Conservation (phyloP, 371 early-diverging fungal species). For the Mycotypha africana region DNA sequence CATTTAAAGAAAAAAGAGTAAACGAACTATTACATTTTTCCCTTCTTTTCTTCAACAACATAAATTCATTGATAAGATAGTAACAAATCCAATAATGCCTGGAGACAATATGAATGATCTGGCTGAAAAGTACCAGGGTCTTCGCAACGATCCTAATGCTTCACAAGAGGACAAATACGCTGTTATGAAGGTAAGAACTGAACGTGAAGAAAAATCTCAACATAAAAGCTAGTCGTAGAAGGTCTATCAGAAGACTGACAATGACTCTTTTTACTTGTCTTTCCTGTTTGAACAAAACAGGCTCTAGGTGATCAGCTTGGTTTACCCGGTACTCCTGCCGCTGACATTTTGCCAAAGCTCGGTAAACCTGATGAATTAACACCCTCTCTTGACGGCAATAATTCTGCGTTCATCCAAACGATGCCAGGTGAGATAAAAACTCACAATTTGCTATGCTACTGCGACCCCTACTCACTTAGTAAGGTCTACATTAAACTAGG, state of each 20-base stretch:
- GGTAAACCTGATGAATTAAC: conserved; percentile 52
- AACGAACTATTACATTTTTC: not conserved
- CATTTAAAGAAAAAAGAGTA: not conserved
- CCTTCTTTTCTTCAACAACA: not conserved
- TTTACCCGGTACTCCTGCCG: conserved; percentile 37
- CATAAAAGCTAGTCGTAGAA: no score
- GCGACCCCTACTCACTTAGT: not conserved
- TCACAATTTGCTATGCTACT: conserved; percentile 4
- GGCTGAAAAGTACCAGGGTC: conserved; percentile 31
- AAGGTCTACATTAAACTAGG: conserved; percentile 6
- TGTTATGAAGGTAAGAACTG: conserved; percentile 31
- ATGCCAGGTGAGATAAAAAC: conserved; percentile 33
- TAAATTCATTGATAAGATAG: no score
- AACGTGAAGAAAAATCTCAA: no score
- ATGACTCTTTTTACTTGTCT: no score
- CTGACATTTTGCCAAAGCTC: conserved; percentile 33
- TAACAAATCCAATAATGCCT: conserved; percentile 10
- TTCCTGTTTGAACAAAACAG: conserved; percentile 15
- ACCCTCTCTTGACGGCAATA: conserved; percentile 19
- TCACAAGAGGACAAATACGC: conserved; percentile 30
- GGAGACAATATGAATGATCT: conserved; percentile 24
- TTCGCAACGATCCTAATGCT: conserved; percentile 39
- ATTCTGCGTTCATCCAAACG: conserved; percentile 16
- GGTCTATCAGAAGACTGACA: no score
- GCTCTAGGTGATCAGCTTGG: conserved; percentile 43